Evolutionary conservation across 306 rosid species (phyloP), one percentile per base, ranked within the genome.

Genomic region (Quercus cerris): DNA sequence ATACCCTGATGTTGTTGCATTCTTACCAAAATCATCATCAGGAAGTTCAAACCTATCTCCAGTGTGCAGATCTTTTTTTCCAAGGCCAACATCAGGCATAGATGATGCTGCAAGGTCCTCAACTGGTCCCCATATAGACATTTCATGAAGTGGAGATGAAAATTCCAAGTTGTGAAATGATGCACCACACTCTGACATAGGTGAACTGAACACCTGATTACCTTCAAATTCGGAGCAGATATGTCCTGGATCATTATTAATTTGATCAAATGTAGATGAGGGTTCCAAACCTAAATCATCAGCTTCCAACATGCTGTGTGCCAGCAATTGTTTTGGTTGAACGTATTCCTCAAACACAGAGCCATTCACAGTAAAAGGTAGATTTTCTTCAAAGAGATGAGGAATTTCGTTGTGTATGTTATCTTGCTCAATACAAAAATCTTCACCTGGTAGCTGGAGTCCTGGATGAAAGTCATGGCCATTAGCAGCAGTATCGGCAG

Each of bases 141-240:
- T 75, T 74, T 86, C 95, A 77, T 87, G 87, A 81, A 91, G 91
- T 73, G 92, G 88, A 81, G 97, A 80, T 71, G 89, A 82, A 74
- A 82, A 87, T 75, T 88, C 90, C 80, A 88, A 73, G 80, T 83
- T 79, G 81, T 87, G 85, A 83, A 91, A 91, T 27, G 97, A 84
- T 68, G 90, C 74, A 74, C 86, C 91, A 63, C 87, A 85, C 67
- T 89, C 93, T 77, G 89, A 84, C 75, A 90, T 81, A 17, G 95
- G 84, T 78, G 97, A 88, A 82, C 77, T 85, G 64, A 90, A 90
- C 76, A 74, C 85, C 64, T 70, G 82, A 44, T 82, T 85, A 79
- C 83, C 90, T 75, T 90, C 88, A 78, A 89, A 85, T 38, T 84
- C 87, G 2, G 94, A 82, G 82, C 86, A 85, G 85, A 89, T 61